A percentile compares a stretch with the other conserved stretches of the same genome.
These are phyloP conservation scores for Inga leiocalycina DNA, from an alignment of 306 rosid genomes.

Conservation along the genomic window DNA sequence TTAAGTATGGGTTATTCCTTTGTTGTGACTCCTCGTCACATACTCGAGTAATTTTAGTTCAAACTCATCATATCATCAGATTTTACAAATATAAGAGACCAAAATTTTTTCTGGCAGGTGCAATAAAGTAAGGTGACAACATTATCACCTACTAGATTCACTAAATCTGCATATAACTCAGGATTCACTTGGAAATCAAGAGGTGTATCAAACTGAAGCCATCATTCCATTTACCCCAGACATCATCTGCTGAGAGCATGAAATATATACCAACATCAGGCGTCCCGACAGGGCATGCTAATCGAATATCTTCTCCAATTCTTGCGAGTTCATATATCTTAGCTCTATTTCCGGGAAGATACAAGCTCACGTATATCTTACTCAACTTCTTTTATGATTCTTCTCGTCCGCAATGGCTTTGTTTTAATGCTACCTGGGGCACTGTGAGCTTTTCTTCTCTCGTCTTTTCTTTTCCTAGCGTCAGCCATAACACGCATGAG, in stretches of 20 bases:
- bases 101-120: constrained; percentile 28
- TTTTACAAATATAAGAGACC: not conserved
- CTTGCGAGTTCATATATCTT: constrained; percentile 12
- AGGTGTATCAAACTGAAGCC: not conserved
- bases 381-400: constrained; percentile 74
- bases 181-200: not conserved
- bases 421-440: constrained; percentile 74
- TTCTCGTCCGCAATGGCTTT: constrained; percentile 57
- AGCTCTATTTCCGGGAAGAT: not conserved
- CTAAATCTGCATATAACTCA: constrained; percentile 8
- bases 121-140: constrained; percentile 12
- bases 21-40: not conserved
- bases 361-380: constrained; percentile 23
- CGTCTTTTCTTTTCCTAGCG: constrained; percentile 65
- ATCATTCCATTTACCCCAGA: constrained; percentile 16
- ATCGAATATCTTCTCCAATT: constrained; percentile 1
- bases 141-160: constrained; percentile 11
- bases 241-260: not conserved
- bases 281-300: constrained; percentile 1
- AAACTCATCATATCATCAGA: not conserved
- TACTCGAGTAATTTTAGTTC: not conserved
- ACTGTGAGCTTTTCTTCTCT: constrained; percentile 84
- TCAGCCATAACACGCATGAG: constrained; percentile 59
- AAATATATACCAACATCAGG: not conserved
- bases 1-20: not conserved